A percentile compares a stretch with the other conserved stretches of the same genome.
phyloP scores from a whole-genome alignment of 257 asterid species.

The Pogostemon cablin region DNA sequence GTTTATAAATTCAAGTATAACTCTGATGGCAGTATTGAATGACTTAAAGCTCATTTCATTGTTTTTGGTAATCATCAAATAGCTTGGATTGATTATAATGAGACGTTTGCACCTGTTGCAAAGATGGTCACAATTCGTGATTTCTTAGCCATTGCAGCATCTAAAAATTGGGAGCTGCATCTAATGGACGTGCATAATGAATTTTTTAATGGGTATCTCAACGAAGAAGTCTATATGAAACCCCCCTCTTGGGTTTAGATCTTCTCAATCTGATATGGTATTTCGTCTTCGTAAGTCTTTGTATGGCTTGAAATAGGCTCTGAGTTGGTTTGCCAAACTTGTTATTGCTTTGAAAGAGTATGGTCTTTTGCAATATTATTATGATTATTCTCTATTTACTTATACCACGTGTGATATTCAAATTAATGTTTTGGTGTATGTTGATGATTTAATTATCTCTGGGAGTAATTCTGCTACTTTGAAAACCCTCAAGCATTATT shows the following conservation, averaged over 20 bases:
- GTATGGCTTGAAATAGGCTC: conserved; percentile 20
- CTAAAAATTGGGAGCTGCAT: conserved; percentile 8
- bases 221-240: conserved; percentile 24
- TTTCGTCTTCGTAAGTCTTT: conserved; percentile 12
- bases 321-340: conserved; percentile 23
- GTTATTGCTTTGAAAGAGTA: neutral
- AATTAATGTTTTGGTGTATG: conserved; percentile 11
- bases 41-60: neutral
- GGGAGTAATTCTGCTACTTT: neutral
- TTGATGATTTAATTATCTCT: conserved; percentile 21
- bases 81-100: neutral
- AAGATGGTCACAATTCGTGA: conserved; percentile 16
- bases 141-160: conserved; percentile 6
- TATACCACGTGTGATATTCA: neutral
- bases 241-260: neutral
- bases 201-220: too few species aligned
- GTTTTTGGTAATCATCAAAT: conserved; percentile 12
- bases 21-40: conserved; percentile 17
- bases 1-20: conserved; percentile 30
- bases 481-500: neutral
- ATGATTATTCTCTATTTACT: conserved; percentile 25
- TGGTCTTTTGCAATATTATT: conserved; percentile 19
- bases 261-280: neutral
- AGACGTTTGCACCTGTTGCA: neutral
- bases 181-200: neutral